Evolutionary conservation across 495 filamentous ascomycete species (phyloP), one percentile per base, ranked within the genome.

Genomic region (Articulospora tetracladia): DNA sequence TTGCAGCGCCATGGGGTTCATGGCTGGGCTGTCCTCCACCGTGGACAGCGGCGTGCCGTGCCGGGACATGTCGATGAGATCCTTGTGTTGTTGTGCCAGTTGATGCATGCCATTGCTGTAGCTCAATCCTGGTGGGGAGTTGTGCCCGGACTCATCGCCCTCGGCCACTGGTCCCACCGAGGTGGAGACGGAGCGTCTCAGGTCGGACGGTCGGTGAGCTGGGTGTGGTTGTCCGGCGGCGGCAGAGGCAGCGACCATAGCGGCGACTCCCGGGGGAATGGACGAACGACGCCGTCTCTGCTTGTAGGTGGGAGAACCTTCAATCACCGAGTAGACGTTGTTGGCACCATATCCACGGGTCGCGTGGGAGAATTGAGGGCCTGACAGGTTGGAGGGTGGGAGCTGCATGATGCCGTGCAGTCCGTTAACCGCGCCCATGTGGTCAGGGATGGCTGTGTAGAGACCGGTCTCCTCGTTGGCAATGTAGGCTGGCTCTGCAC

Each of bases 231-330:
- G 47, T 11, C 53, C 53, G 41, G 53, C 69, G 41, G 68, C 73
- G 53, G 79, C 76, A 4, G 83, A 78, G 22, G 84, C 83, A 51
- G 86, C 81, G 56, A 86, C 79, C 32, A 86, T 83, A 61, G 83
- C 83, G 30, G 79, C 80, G 53, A 89, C 79, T 36, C 84, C 83
- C 13, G 92, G 90, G 19, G 91, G 87, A 54, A 97, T 88, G 24
- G 94, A 97, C 22, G 94, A 96, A 28, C 95, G 88, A 61, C 94
- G 84, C 68, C 94, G 83, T 59, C 94, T 85, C 77, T 97, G 95
- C 81, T 98, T 98, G 77, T 98, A 98, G 12, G 93, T 97, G 24
- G 94, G 94, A 6, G 94, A 98, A 22, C 94, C 94, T 76, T 98
- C 94, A 66, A 98, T 92, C 47, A 97, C 90, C 15, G 93, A 93